Base-by-base conservation (phyloP, 257 asterid genomes). In the Solanum microdontum region DNA sequence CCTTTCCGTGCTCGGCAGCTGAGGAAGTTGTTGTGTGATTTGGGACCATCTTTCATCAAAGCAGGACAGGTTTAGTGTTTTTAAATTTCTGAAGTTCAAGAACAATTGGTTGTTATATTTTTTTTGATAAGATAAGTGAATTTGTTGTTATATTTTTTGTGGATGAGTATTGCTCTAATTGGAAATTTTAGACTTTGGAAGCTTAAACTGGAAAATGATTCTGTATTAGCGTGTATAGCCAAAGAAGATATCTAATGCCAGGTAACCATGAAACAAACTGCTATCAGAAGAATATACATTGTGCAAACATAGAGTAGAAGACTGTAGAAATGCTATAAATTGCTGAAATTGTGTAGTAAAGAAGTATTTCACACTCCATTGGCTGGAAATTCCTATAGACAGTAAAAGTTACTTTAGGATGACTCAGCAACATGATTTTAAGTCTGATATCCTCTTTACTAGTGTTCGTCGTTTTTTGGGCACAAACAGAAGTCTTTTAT, bases 21-120 rank as follows among this genome's bases (percentile, higher is more conserved):
- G 89, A 93, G 99, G 91, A 93, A 93, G 90, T 93, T 97, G 88
- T 93, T 97, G 84, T 97, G 99, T 89, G 98, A 97, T 90, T 87
- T 97, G 92, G 99, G 99, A 74, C 99, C 99, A 88, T 96, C 99
- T 89, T 97, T 97, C 91, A 96, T 97, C 92, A 97, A 97, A 93
- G 99, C 99, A 90, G 99, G 99, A 83, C 99, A 97, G 99, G 99
- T 97, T n/a, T 82, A 96, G 76, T 87, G 84, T 66, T 83, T 85
- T 86, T 19, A 82, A 30, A 82, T 82, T 28, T 82, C 69, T 48
- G 3, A 82, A 82, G 69, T 82, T 48, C 40, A 48, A 40, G 60
- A 75, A 60, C 60, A 37, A 80, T 88, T 32, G 75, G 73, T 84
- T 82, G 8, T 32, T 74, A 14, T 76, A 39, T 55, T 86, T 33